A percentile compares a stretch with the other conserved stretches of the same genome.
Conservation (phyloP, 2,329 filamentous ascomycete species). For the Colletotrichum agaves region DNA sequence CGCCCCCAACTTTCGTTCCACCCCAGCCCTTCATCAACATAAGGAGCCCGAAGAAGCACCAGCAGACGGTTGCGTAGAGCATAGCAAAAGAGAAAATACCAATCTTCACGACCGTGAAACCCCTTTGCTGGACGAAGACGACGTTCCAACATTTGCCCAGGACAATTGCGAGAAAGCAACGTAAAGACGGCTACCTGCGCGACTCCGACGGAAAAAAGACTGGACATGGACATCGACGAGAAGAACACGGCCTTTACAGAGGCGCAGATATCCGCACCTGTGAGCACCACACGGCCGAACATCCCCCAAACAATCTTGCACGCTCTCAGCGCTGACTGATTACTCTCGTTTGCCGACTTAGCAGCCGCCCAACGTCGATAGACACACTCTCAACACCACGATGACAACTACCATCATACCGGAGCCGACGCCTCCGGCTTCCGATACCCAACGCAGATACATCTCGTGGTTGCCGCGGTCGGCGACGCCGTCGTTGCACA, state of each 20-base stretch:
- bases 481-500: slow-evolving; percentile 25
- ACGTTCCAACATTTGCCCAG: not conserved
- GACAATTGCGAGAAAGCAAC: not conserved
- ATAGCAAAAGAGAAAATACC: not conserved
- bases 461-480: slow-evolving; percentile 32
- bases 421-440: slow-evolving; percentile 21
- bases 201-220: slow-evolving; percentile 15
- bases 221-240: slow-evolving; percentile 31
- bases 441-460: slow-evolving; percentile 17
- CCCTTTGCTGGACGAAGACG: not conserved
- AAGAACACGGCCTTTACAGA: slow-evolving; percentile 33
- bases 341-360: not conserved
- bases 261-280: slow-evolving; percentile 27
- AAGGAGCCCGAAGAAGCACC: not conserved
- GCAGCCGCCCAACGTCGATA: slow-evolving; percentile 11
- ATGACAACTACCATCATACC: slow-evolving; percentile 33
- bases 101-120: not conserved
- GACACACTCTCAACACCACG: slow-evolving; percentile 30
- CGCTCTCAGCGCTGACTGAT: slow-evolving; percentile 9
- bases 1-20: slow-evolving; percentile 45
- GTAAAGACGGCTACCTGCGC: slow-evolving; percentile 8
- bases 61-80: slow-evolving; percentile 3
- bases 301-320: not conserved
- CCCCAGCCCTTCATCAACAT: not conserved
- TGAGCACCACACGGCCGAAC: not conserved